Evolutionary conservation across 2,329 filamentous ascomycete genomes (phyloP).

Genomic region (Cordyceps militaris): DNA sequence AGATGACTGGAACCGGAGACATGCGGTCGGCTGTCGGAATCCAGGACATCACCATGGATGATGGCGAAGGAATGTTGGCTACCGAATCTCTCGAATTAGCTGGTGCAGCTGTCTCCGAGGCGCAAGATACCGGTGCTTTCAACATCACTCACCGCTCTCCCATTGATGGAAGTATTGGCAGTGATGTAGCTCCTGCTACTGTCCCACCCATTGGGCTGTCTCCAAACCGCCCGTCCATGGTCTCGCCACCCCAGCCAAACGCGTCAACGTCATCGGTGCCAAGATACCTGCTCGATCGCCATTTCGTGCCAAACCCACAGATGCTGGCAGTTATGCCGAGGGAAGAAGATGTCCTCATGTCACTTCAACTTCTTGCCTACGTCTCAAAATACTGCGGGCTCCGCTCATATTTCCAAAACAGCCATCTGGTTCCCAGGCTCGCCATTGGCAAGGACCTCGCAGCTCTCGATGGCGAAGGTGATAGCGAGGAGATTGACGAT

Average conservation of each 20-base stretch:
- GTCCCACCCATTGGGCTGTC: constrained; percentile 67
- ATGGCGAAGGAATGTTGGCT: constrained; percentile 71
- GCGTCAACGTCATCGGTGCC: constrained; percentile 66
- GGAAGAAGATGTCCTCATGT: constrained; percentile 97
- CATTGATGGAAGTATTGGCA: constrained; percentile 78
- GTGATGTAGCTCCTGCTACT: constrained; percentile 58
- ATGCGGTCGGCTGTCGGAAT: constrained; percentile 79
- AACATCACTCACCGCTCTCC: constrained; percentile 84
- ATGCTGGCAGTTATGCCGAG: constrained; percentile 88
- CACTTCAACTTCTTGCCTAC: constrained; percentile 89
- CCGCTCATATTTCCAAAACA: constrained; percentile 89
- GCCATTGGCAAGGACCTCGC: constrained; percentile 83
- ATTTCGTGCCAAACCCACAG: constrained; percentile 59
- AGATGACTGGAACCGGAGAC: constrained; percentile 72
- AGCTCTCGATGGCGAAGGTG: constrained; percentile 65
- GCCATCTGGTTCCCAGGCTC: constrained; percentile 84
- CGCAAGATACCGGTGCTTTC: constrained; percentile 83
- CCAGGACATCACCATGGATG: constrained; percentile 72
- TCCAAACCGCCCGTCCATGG: constrained; percentile 61
- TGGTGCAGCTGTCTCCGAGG: constrained; percentile 72
- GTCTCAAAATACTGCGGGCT: constrained; percentile 98
- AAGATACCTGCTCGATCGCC: constrained; percentile 71
- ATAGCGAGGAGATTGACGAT: constrained; percentile 34
- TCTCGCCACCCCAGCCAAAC: constrained; percentile 67
- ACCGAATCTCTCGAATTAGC: constrained; percentile 67